Conservation (phyloP, 2,329 filamentous ascomycete species). For the Aspergillus luchuensis region DNA sequence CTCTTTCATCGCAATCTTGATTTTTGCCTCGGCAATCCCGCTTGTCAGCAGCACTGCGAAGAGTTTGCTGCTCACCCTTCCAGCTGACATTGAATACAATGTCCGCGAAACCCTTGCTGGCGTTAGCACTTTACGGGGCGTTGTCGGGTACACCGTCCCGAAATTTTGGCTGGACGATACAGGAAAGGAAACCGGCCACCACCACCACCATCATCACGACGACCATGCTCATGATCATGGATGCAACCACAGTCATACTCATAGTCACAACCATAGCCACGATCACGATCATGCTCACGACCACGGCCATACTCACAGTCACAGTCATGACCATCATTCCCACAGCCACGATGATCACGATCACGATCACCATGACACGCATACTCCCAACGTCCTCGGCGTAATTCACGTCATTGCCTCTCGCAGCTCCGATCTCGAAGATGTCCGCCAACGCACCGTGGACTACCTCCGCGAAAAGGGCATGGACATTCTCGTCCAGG, state of each 20-base stretch:
- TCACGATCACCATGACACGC: slow-evolving; percentile 21
- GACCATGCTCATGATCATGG: slow-evolving; percentile 29
- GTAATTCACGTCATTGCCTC: slow-evolving; percentile 84
- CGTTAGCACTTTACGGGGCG: slow-evolving; percentile 77
- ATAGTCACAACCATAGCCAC: slow-evolving; percentile 31
- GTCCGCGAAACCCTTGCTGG: slow-evolving; percentile 84
- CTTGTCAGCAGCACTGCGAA: slow-evolving; percentile 83
- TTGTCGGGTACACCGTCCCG: slow-evolving; percentile 81
- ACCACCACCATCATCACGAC: slow-evolving; percentile 17
- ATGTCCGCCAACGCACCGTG: slow-evolving; percentile 76
- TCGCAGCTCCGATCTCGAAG: slow-evolving; percentile 72
- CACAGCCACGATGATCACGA: slow-evolving; percentile 33
- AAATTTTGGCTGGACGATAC: slow-evolving; percentile 90
- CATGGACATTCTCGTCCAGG: slow-evolving; percentile 83
- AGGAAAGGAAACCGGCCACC: slow-evolving; percentile 41
- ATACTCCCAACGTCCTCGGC: slow-evolving; percentile 61
- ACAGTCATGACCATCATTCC: slow-evolving; percentile 32
- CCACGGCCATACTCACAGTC: slow-evolving; percentile 32
- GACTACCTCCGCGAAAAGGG: slow-evolving; percentile 69
- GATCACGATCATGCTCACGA: slow-evolving; percentile 32
- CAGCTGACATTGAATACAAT: slow-evolving; percentile 82
- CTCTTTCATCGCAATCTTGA: slow-evolving; percentile 88
- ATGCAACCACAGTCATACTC: slow-evolving; percentile 33
- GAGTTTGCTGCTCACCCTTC: slow-evolving; percentile 79
- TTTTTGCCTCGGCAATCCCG: slow-evolving; percentile 88